Base-by-base conservation (phyloP, 345 rosid genomes). In the Leavenworthia alabamica region DNA sequence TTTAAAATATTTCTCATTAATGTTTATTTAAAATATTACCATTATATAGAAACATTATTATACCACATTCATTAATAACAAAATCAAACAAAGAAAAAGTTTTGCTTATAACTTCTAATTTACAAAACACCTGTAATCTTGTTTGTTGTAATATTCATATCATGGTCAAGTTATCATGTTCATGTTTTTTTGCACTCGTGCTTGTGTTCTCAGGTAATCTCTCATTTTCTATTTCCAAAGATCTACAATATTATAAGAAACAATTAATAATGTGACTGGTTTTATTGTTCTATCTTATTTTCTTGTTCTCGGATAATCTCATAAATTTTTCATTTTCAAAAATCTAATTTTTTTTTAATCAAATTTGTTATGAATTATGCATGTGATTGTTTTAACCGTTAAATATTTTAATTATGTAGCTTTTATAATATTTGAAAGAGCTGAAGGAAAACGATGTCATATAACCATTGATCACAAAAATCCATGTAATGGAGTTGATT, bases 161-260 rank as follows among this genome's bases (percentile, higher is more conserved):
- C 50, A 68, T 68, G 67, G 61, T 48, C 2, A 59, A 59, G 29
- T 31, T 44, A 59, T n/a, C 29, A 12, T 17, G 5, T 40, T 40
- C 35, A 15, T 56, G 31, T 59, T n/a, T 43, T 4, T 8, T 59
- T 12, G 13, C 29, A 17, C 8, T 42, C 42, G 19, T 59, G 28
- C 19, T 59, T 43, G 50, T 59, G 4, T 59, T 59, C 13, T 59
- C 64, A 43, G 54, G 66, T 68, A 68, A 42, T 50, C 23, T 59
- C 14, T 32, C 23, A 7, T 48, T 40, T 58, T 8, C 7, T n/a
- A 39, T 20, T 56, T 20, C 5, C 42, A 56, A 26, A 45, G 4
- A 44, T 56, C 12, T 26, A 26, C 5, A 26, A 5, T 26, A 7
- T 26, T 26, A 26, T 26, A 6, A 26, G 5, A 26, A 26, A 26